A percentile compares a stretch with the other conserved stretches of the same genome.
phyloP scores from a whole-genome alignment of 2,329 filamentous ascomycete species.

The Aspergillus fumigatiaffinis region DNA sequence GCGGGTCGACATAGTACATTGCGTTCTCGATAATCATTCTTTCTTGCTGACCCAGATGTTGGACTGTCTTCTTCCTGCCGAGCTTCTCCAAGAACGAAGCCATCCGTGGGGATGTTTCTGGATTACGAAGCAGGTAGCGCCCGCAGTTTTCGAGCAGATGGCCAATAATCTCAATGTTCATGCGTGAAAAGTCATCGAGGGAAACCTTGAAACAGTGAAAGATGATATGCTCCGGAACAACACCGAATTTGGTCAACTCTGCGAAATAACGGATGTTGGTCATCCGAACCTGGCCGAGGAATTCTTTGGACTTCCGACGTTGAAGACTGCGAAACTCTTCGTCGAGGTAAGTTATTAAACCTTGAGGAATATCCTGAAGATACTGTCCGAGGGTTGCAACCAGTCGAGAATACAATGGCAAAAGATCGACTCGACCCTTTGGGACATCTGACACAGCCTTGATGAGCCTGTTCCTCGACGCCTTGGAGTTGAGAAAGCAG shows the following conservation, averaged over 20 bases:
- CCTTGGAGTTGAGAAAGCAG: slow-evolving; percentile 97
- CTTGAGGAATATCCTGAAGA: slow-evolving; percentile 90
- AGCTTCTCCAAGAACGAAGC: slow-evolving; percentile 88
- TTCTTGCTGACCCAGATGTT: slow-evolving; percentile 92
- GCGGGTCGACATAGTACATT: slow-evolving; percentile 95
- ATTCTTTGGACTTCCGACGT: slow-evolving; percentile 95
- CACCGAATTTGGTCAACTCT: slow-evolving; percentile 95
- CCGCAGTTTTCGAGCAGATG: slow-evolving; percentile 96
- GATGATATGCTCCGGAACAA: slow-evolving; percentile 96
- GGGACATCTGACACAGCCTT: slow-evolving; percentile 93
- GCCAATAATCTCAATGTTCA: slow-evolving; percentile 99
- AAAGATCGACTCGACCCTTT: slow-evolving; percentile 84
- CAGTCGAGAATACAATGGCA: slow-evolving; percentile 87
- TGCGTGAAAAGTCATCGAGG: slow-evolving; percentile 92
- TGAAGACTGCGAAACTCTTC: slow-evolving; percentile 96
- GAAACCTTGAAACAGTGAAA: slow-evolving; percentile 98
- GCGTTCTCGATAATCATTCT: slow-evolving; percentile 98
- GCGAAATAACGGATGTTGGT: slow-evolving; percentile 97
- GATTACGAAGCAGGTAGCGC: slow-evolving; percentile 85
- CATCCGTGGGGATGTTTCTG: slow-evolving; percentile 92
- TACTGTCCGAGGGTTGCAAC: slow-evolving; percentile 91
- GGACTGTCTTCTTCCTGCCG: slow-evolving; percentile 90
- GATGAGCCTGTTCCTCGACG: slow-evolving; percentile 87
- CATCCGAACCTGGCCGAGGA: slow-evolving; percentile 86
- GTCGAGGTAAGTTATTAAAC: slow-evolving; percentile 85